These are phyloP conservation scores for Mucor ambiguus DNA, from an alignment of 371 early-diverging fungal species.

Conservation along the genomic window DNA sequence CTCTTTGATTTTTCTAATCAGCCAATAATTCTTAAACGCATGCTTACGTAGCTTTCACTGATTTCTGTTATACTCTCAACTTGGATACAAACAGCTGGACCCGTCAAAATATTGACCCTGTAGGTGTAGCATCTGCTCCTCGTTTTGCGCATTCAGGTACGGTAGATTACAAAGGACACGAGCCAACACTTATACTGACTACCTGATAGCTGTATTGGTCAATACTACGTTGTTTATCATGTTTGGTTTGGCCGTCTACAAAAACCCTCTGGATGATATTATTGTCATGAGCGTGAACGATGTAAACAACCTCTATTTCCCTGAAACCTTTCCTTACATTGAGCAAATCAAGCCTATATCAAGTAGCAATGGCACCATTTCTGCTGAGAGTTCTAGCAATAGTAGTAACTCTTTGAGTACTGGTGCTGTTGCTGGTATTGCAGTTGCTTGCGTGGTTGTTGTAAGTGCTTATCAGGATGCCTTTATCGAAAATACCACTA, in stretches of 20 bases:
- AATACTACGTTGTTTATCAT: conserved; percentile 8
- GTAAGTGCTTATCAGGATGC: background rate
- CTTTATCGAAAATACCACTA: background rate
- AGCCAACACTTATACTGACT: background rate
- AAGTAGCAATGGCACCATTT: background rate
- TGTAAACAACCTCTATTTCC: conserved; percentile 9
- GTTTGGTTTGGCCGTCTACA: conserved; percentile 10
- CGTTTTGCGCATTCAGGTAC: conserved; percentile 12
- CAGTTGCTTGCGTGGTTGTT: background rate
- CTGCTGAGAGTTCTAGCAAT: background rate
- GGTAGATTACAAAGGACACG: background rate
- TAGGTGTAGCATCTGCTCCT: background rate
- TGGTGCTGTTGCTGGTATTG: conserved; percentile 7
- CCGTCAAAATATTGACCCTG: background rate
- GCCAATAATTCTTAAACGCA: background rate
- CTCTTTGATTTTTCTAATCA: background rate
- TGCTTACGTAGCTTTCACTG: conserved; percentile 5
- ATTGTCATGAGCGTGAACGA: conserved; percentile 1
- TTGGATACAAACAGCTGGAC: conserved; percentile 6
- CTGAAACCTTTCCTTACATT: conserved; percentile 10
- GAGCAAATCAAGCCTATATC: background rate
- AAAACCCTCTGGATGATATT: conserved; percentile 5
- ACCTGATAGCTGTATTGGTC: conserved; percentile 2
- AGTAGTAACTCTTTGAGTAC: background rate
- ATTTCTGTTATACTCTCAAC: conserved; percentile 14